Percentiles rank a stretch among this genome's conserved stretches.
phyloP scores from a whole-genome alignment of 2,329 filamentous ascomycete species.

The Scedosporium apiospermum region DNA sequence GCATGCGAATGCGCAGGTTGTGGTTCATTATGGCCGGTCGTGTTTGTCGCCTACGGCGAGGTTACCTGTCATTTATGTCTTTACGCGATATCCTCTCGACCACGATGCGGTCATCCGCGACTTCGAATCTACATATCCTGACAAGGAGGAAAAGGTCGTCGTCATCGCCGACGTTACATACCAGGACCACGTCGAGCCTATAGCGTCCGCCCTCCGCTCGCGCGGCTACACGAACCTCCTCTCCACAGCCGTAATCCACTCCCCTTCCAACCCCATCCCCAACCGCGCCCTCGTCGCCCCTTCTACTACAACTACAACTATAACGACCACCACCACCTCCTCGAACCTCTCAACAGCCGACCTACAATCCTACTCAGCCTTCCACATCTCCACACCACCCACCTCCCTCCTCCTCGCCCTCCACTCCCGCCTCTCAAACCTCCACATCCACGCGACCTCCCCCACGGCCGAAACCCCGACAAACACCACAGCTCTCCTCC shows the following conservation, averaged over 20 bases:
- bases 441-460: slow-evolving; percentile 53
- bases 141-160: slow-evolving; percentile 55
- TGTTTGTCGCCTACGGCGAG: slow-evolving; percentile 85
- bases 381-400: slow-evolving; percentile 76
- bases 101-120: slow-evolving; percentile 43
- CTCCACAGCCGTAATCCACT: slow-evolving; percentile 62
- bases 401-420: slow-evolving; percentile 79
- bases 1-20: slow-evolving; percentile 80
- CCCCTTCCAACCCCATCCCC: slow-evolving; percentile 72
- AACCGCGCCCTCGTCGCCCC: slow-evolving; percentile 57
- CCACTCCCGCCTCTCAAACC: slow-evolving; percentile 66
- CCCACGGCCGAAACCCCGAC: slow-evolving; percentile 37
- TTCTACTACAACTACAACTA: background rate
- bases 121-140: slow-evolving; percentile 61
- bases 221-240: slow-evolving; percentile 63
- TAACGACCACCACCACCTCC: background rate
- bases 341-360: slow-evolving; percentile 27
- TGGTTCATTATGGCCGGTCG: slow-evolving; percentile 88
- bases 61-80: slow-evolving; percentile 83
- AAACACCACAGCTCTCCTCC: slow-evolving; percentile 47
- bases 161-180: slow-evolving; percentile 89
- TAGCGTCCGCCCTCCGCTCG: slow-evolving; percentile 45
- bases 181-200: slow-evolving; percentile 56
- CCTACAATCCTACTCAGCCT: slow-evolving; percentile 62
- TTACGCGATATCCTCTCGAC: slow-evolving; percentile 65